Base-by-base conservation (phyloP, 345 rosid species). In the Corchorus olitorius region DNA sequence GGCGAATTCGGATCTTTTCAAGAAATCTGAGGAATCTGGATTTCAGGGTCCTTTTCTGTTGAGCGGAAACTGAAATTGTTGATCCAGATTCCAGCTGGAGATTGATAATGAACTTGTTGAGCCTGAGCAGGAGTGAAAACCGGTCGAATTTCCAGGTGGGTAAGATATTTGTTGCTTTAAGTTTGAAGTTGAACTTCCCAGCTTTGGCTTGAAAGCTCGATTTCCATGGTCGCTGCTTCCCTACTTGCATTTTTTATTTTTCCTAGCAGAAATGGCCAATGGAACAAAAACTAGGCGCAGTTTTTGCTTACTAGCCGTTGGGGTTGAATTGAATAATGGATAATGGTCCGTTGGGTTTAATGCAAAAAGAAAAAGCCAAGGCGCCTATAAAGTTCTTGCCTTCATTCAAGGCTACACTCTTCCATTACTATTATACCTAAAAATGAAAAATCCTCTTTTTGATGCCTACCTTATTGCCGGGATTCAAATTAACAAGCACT, bases 191-290 rank as follows among this genome's bases (percentile, higher is more conserved):
- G 53, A 75, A 74, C 54, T 73, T 76, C 20, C 69, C 75, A 65
- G 72, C 65, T 76, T 71, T 82, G 72, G 81, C 83, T 15, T 45
- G 34, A 65, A 86, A 49, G 48, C 45, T 82, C 66, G 82, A 59
- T 65, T 69, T 82, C 89, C 86, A 82, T 7, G 78, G 78, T 33
- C 54, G 84, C 70, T 70, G 71, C 41, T 82, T 68, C 14, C 65
- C 83, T 17, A 70, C 72, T 61, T 52, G 74, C 86, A 83, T 85
- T 39, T 72, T 62, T 70, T 84, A 83, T 85, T 39, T 72, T 62
- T 70, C 41, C 16, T 3, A 6, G 64, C 39, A 27, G 41, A 34
- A 13, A 13, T 20, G 59, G 15, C 39, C 17, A 2, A 17, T 70
- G 60, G 52, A 34, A 16, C 43, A 33, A 4, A 27, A 49, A 48